Base-by-base conservation (phyloP, 1,139 yeast species). In the Blastobotrys malaysiensis region DNA sequence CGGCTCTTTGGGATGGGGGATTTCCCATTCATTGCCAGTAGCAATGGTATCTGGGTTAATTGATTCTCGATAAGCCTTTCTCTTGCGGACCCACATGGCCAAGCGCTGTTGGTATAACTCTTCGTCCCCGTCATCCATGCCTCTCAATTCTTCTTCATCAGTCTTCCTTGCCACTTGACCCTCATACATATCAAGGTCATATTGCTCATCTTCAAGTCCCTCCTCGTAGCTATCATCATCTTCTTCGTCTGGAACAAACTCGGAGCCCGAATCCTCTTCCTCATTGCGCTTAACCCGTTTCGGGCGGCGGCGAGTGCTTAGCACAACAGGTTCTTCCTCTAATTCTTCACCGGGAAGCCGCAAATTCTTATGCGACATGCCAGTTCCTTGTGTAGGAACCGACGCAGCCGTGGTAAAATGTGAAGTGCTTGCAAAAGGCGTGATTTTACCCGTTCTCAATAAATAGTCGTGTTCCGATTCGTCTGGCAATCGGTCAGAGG, bases 371-470 rank as follows among this genome's bases (percentile, higher is more conserved):
- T 78, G 82, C 44, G 80, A 66, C 60, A 60, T 58, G 6, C 47
- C 53, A 1, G 56, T 45, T 4, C 22, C 27, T 5, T 46, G 49
- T 0, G 26, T n/a, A 3, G 48, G 43, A 18, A 43, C 50, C 2
- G 51, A 51, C 9, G 49, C 57, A 5, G 50, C 54, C 3, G 58
- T 60, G 7, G 70, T 51, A 59, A 88, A 88, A 4, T 79, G 81
- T 43, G 78, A 76, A 18, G 82, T 75, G 46, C 82, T 82, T 9
- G 97, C 96, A 74, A 93, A 93, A 0, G 99, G 99, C 0, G 99
- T 93, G 55, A 90, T 83, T 67, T 89, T 85, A 45, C 99, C 99
- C 0, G 91, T 91, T 59, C 99, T 76, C 0, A 93, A 80, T 58
- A 93, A 74, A 65, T 72, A 93, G 53, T 91, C 98, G 55, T 81